Conservation (phyloP, 2,329 filamentous ascomycete species). For the Aureobasidium sp. region DNA sequence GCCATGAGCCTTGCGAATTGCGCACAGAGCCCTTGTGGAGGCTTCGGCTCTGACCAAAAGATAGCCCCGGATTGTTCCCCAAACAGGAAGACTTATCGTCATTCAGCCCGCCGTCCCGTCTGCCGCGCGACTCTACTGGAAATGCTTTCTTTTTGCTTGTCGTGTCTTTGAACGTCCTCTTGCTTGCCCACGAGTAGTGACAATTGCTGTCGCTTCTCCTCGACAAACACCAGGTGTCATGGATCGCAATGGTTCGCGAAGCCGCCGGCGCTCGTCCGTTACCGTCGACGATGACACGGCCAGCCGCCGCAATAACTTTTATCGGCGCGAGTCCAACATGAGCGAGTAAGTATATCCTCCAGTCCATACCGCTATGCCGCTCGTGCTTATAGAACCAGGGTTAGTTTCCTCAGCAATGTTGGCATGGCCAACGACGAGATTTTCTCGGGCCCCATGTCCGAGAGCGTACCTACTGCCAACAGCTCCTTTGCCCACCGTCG, state of each 20-base stretch:
- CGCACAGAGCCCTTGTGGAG: background rate
- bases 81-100: conserved; percentile 7
- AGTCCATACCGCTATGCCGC: background rate
- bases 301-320: conserved; percentile 32
- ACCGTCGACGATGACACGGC: conserved; percentile 14
- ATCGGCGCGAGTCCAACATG: conserved; percentile 61
- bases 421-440: conserved; percentile 98
- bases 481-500: conserved; percentile 87
- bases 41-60: background rate
- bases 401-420: conserved; percentile 87
- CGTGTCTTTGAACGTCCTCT: background rate
- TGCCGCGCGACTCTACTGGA: conserved; percentile 2
- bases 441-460: conserved; percentile 86
- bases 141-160: conserved; percentile 12
- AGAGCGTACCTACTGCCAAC: conserved; percentile 89
- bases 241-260: conserved; percentile 10
- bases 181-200: background rate
- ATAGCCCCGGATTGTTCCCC: conserved; percentile 6
- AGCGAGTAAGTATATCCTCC: conserved; percentile 46
- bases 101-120: background rate
- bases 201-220: background rate
- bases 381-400: conserved; percentile 28
- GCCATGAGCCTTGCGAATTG: background rate
- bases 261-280: conserved; percentile 16
- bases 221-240: conserved; percentile 4